Evolutionary conservation across 1,284 basidiomycete species (phyloP).

Genomic region (Ustilago shanxiensis): DNA sequence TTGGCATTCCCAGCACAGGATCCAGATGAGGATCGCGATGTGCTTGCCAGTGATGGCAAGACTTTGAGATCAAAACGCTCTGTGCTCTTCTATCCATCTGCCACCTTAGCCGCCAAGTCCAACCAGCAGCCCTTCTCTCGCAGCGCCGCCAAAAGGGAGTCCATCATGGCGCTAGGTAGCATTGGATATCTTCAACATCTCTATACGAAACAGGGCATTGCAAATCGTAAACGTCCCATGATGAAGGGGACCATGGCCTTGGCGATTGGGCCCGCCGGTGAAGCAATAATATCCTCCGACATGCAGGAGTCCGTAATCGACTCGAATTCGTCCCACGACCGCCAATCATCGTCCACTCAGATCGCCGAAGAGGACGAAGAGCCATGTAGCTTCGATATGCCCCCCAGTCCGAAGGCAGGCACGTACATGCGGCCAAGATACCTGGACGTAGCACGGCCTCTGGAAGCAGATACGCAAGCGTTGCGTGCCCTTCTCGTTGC

Average conservation of each 20-base stretch:
- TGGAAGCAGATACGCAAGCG: conserved; percentile 54
- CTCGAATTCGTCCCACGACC: background rate
- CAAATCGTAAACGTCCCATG: conserved; percentile 43
- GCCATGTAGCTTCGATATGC: conserved; percentile 15
- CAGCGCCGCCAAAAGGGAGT: conserved; percentile 59
- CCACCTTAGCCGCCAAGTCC: conserved; percentile 38
- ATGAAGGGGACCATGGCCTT: conserved; percentile 42
- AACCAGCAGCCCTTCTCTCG: conserved; percentile 59
- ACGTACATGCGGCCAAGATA: conserved; percentile 27
- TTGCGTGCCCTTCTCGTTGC: conserved; percentile 25
- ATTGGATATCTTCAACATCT: conserved; percentile 62
- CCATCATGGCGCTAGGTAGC: conserved; percentile 55
- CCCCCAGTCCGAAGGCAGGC: conserved; percentile 45
- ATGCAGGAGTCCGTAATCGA: background rate
- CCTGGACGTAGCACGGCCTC: conserved; percentile 43
- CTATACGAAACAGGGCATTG: conserved; percentile 60
- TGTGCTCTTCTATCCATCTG: conserved; percentile 51
- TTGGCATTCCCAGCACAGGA: conserved; percentile 35
- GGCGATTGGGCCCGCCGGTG: conserved; percentile 56
- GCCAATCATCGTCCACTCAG: conserved; percentile 5
- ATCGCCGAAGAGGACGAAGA: conserved; percentile 24
- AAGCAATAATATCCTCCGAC: conserved; percentile 29
- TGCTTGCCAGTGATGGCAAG: conserved; percentile 38
- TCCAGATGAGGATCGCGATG: conserved; percentile 35
- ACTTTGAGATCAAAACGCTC: conserved; percentile 32